A percentile compares a stretch with the other conserved stretches of the same genome.
Conservation (phyloP, 495 filamentous ascomycete species). For the Barbatosphaeria neglecta region DNA sequence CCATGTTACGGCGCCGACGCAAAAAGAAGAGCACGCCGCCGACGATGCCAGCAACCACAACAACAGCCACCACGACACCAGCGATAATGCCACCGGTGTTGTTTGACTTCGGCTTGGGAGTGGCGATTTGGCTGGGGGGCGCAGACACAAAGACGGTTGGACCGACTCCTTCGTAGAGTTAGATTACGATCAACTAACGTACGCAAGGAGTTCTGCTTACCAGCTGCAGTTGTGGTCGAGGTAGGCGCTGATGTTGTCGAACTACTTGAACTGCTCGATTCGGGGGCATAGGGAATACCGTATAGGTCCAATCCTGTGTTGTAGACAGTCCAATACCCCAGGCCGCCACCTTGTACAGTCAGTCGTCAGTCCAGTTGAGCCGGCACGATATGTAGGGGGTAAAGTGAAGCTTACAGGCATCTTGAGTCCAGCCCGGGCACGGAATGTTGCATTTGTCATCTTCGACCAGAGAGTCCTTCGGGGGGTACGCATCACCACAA, state of each 20-base stretch:
- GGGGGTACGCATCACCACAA: slow-evolving; percentile 51
- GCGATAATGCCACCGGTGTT: slow-evolving; percentile 65
- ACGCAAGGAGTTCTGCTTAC: neutral
- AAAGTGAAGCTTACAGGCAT: slow-evolving; percentile 44
- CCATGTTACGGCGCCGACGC: slow-evolving; percentile 58
- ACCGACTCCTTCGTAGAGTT: neutral
- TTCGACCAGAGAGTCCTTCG: slow-evolving; percentile 28
- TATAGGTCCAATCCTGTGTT: slow-evolving; percentile 31
- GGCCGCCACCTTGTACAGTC: slow-evolving; percentile 46
- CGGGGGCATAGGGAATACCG: slow-evolving; percentile 4
- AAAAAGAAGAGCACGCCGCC: slow-evolving; percentile 66
- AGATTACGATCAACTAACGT: neutral
- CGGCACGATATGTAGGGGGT: neutral
- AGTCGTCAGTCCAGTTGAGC: slow-evolving; percentile 14
- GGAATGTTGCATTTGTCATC: slow-evolving; percentile 40
- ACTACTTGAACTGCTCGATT: slow-evolving; percentile 3
- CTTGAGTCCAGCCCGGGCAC: slow-evolving; percentile 42
- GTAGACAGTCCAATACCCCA: slow-evolving; percentile 31
- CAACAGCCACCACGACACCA: slow-evolving; percentile 76
- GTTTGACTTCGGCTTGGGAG: slow-evolving; percentile 25
- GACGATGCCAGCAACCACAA: slow-evolving; percentile 52
- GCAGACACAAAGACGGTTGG: slow-evolving; percentile 2
- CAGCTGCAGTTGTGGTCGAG: slow-evolving; percentile 7
- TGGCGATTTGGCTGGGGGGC: slow-evolving; percentile 6
- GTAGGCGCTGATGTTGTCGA: slow-evolving; percentile 3